Base-by-base conservation (phyloP, 108 stramenopile species). In the Conticribra weissflogii region DNA sequence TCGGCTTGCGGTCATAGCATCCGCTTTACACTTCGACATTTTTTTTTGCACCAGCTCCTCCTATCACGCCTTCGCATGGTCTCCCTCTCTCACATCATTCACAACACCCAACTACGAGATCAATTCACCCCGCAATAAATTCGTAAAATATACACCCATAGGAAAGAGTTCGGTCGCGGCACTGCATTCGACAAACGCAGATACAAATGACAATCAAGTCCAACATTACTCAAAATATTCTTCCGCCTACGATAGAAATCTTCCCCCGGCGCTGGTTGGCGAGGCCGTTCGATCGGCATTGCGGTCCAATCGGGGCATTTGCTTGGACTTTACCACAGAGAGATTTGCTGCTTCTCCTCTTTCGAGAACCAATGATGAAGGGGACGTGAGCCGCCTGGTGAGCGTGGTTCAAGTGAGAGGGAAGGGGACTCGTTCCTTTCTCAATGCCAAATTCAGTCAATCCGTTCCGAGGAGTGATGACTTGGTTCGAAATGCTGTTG, bases 281-380 rank as follows among this genome's bases (percentile, higher is more conserved):
- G 93, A 94, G 62, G 93, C 93, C 3, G 89, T 94, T 23, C 88
- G 90, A 54, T 74, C 84, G 36, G 93, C 93, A 15, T 53, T 91
- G 21, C 77, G 79, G 22, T 90, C 86, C 18, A 78, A 75, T 31
- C 80, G 85, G 5, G 88, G 88, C 19, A 49, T 91, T 4, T 83
- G 78, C 55, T 52, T 83, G 28, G 79, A 83, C 59, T 80, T 83
- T 41, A 54, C 77, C 2, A 28, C 32, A 5, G 64, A 78, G 47
- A 50, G 63, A 0, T 78, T 60, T 24, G 21, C 18, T 72, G 51
- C 1, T 85, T 79, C 52, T 71, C 22, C 44, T 76, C 23, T 18
- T 50, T 28, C 59, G 9, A 24, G 16, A 9, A 41, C 5, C 0
- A 46, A 29, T 30, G 45, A 53, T 27, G 22, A 45, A 23, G 33